phyloP scores from a whole-genome alignment of 495 filamentous ascomycete genomes.

The Lasiosphaeria ovina region DNA sequence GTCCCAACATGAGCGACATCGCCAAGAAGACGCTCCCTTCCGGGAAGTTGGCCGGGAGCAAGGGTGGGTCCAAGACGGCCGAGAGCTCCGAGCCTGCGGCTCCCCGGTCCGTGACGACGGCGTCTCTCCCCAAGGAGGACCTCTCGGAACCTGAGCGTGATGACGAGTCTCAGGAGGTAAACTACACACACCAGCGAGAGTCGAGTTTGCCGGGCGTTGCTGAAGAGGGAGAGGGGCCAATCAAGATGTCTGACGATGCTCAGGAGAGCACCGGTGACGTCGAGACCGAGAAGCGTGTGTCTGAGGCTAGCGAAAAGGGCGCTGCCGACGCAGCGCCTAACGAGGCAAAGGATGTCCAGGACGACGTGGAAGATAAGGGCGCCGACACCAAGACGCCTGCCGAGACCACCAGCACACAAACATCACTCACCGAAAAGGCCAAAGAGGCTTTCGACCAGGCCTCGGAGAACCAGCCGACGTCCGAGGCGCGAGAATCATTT shows the following conservation, averaged over 20 bases:
- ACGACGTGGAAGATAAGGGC: slow-evolving; percentile 4
- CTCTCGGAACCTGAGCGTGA: slow-evolving; percentile 4
- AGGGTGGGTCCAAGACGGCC: slow-evolving; percentile 19
- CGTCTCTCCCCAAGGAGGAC: slow-evolving; percentile 10
- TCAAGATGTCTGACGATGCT: slow-evolving; percentile 17
- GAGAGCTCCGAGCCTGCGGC: slow-evolving; percentile 16
- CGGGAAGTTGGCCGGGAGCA: slow-evolving; percentile 21
- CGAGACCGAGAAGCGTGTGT: too few species aligned
- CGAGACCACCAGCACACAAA: slow-evolving; percentile 1
- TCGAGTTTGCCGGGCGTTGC: slow-evolving; percentile 17
- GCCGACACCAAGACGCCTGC: background rate
- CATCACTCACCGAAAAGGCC: slow-evolving; percentile 25
- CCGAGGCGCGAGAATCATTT: slow-evolving; percentile 24
- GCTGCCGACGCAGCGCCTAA: too few species aligned
- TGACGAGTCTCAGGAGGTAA: slow-evolving; percentile 1
- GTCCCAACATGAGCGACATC: slow-evolving; percentile 30
- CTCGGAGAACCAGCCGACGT: slow-evolving; percentile 27
- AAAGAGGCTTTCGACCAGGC: slow-evolving; percentile 30
- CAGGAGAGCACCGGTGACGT: background rate
- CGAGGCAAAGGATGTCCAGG: background rate
- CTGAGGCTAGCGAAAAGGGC: too few species aligned
- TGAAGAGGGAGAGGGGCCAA: slow-evolving; percentile 12
- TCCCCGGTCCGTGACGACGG: slow-evolving; percentile 17
- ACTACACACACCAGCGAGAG: slow-evolving; percentile 26
- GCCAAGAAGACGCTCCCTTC: slow-evolving; percentile 28